Base-by-base conservation (phyloP, 768 basidiomycete genomes). In the Leccinum boreale region DNA sequence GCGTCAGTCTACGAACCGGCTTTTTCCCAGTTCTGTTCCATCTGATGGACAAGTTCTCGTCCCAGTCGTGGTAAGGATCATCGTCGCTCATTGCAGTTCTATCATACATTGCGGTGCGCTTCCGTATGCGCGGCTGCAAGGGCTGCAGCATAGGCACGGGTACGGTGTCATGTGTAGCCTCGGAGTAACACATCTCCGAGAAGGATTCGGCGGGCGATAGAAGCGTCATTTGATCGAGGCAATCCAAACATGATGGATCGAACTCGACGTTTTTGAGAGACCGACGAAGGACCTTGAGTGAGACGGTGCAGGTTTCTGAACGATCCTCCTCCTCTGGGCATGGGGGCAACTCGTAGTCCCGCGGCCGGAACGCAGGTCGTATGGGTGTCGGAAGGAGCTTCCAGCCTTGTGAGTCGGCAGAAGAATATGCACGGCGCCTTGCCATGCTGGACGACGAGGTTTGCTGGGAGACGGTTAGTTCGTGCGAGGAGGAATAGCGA, bases 191-290 rank as follows among this genome's bases (percentile, higher is more conserved):
- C 2, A 76, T 54, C 50, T 79, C 79, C 4, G 76, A 75, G 60
- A 78, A 79, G 24, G 77, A 70, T 24, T 77, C 75, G 3, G 70
- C 64, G 10, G 78, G 78, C 0, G 73, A 70, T 29, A 73, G 63
- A 11, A 79, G 72, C 0, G 79, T 74, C 58, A 77, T 73, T 21
- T 78, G 69, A 63, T 79, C 78, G 36, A 79, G 74, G 39, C 70
- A 70, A 57, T 77, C 68, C 21, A 79, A 72, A 60, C 77, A 77
- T 7, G 73, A 62, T 9, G 71, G 67, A 64, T 79, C 77, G 58
- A 79, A 72, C 52, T 75, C 72, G 60, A 77, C 69, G 58, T 73
- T 67, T 53, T 59, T 72, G 28, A 74, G 62, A 14, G 72, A 74
- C 42, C 73, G 72, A 31, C 69, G 70, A 47, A 73, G 67, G 6